phyloP scores from a whole-genome alignment of 2,329 filamentous ascomycete genomes.

The Trichoderma breve region DNA sequence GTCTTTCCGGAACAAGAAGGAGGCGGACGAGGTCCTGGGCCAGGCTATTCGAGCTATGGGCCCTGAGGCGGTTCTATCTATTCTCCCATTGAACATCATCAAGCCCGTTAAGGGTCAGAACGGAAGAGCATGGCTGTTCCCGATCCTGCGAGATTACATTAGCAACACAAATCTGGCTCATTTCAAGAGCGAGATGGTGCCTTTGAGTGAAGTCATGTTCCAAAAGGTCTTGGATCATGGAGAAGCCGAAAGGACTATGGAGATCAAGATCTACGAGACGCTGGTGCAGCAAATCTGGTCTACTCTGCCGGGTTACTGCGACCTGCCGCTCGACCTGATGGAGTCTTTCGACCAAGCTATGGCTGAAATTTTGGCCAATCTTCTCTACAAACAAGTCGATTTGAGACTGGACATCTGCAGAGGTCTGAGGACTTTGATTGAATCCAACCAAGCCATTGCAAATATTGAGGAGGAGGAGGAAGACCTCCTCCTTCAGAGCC shows the following conservation, averaged over 20 bases:
- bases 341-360: conserved; percentile 82
- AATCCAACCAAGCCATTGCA: conserved; percentile 83
- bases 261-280: conserved; percentile 97
- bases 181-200: conserved; percentile 83
- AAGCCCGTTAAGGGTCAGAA: conserved; percentile 74
- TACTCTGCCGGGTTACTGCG: conserved; percentile 89
- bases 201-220: conserved; percentile 86
- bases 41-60: conserved; percentile 89
- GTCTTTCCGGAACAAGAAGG: conserved; percentile 89
- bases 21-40: conserved; percentile 86
- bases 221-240: conserved; percentile 84
- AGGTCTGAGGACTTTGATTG: conserved; percentile 80
- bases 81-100: conserved; percentile 82
- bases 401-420: conserved; percentile 84
- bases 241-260: conserved; percentile 82
- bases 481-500: conserved; percentile 71
- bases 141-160: conserved; percentile 83
- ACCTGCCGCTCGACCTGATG: conserved; percentile 76
- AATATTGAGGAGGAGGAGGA: conserved; percentile 69
- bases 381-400: conserved; percentile 89
- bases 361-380: conserved; percentile 84
- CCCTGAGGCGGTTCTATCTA: conserved; percentile 74
- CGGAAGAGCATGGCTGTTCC: conserved; percentile 91
- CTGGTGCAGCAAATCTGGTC: conserved; percentile 95
- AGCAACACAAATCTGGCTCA: conserved; percentile 84